These are phyloP conservation scores for Gymnopilus junonius DNA, from an alignment of 768 basidiomycete species.

Conservation along the genomic window DNA sequence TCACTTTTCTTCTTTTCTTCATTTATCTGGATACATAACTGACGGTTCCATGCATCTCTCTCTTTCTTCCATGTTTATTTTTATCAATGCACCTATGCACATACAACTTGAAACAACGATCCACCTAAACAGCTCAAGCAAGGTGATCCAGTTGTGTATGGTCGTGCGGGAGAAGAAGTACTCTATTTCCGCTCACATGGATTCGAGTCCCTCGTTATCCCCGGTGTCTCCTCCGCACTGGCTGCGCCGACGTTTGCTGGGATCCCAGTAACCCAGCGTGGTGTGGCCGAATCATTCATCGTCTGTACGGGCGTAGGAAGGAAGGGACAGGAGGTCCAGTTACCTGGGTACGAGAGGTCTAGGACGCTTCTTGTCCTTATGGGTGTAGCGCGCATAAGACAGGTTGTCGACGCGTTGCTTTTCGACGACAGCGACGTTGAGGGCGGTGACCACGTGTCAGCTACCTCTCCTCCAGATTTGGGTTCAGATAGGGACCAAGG, in stretches of 20 bases:
- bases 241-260: conserved; percentile 89
- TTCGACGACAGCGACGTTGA: conserved; percentile 2
- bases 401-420: conserved; percentile 68
- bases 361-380: conserved; percentile 88
- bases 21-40: conserved; percentile 9
- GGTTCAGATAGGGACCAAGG: background rate
- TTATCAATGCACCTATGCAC: background rate
- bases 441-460: background rate
- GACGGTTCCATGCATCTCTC: conserved; percentile 6
- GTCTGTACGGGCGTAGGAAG: conserved; percentile 96
- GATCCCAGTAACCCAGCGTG: conserved; percentile 95
- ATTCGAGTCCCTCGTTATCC: conserved; percentile 83
- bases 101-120: background rate
- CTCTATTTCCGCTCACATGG: conserved; percentile 89
- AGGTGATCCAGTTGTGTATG: conserved; percentile 96
- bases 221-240: conserved; percentile 88
- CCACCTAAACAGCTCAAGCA: conserved; percentile 76
- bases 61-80: background rate
- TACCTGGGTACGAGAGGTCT: conserved; percentile 88
- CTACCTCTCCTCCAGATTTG: background rate
- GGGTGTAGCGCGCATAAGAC: conserved; percentile 87
- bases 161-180: conserved; percentile 93
- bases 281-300: conserved; percentile 86
- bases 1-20: background rate
- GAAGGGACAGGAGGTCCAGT: conserved; percentile 75